Evolutionary conservation across 768 basidiomycete species (phyloP).

Genomic region (Agrocybe pediades): DNA sequence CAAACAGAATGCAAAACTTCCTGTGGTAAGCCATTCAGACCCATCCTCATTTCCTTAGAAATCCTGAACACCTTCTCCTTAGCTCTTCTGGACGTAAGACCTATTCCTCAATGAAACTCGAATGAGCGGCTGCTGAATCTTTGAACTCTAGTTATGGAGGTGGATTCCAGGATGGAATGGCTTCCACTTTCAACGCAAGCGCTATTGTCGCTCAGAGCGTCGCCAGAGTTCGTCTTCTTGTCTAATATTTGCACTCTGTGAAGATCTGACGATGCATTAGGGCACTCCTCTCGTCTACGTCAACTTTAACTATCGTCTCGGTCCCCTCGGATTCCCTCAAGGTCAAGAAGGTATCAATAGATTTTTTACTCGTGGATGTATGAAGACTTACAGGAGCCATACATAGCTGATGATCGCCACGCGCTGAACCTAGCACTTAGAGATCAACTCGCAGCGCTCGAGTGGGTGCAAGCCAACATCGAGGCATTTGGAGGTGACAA

Average conservation of each 20-base stretch:
- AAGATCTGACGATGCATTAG: constrained; percentile 13
- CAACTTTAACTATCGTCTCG: constrained; percentile 42
- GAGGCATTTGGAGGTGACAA: constrained; percentile 59
- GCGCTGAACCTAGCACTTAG: constrained; percentile 48
- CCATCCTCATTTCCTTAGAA: neutral
- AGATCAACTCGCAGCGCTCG: constrained; percentile 45
- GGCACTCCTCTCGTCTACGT: constrained; percentile 46
- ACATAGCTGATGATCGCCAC: constrained; percentile 32
- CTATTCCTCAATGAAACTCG: neutral
- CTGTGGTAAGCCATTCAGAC: constrained; percentile 33
- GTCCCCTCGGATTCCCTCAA: constrained; percentile 47
- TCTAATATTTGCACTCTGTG: neutral
- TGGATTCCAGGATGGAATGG: constrained; percentile 29
- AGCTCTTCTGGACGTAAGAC: constrained; percentile 43
- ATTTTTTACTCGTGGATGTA: neutral
- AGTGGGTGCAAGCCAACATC: constrained; percentile 65
- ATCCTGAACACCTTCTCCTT: constrained; percentile 15
- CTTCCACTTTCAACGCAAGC: constrained; percentile 32
- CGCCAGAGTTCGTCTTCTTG: constrained; percentile 28
- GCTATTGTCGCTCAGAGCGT: constrained; percentile 37
- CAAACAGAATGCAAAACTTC: constrained; percentile 28
- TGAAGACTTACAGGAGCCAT: neutral
- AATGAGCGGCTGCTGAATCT: too few relatives aligned
- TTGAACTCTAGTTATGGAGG: constrained; percentile 41
- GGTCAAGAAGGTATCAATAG: constrained; percentile 32